Base-by-base conservation (phyloP, 108 stramenopile species). In the Pseudonitzschia multistriata region DNA sequence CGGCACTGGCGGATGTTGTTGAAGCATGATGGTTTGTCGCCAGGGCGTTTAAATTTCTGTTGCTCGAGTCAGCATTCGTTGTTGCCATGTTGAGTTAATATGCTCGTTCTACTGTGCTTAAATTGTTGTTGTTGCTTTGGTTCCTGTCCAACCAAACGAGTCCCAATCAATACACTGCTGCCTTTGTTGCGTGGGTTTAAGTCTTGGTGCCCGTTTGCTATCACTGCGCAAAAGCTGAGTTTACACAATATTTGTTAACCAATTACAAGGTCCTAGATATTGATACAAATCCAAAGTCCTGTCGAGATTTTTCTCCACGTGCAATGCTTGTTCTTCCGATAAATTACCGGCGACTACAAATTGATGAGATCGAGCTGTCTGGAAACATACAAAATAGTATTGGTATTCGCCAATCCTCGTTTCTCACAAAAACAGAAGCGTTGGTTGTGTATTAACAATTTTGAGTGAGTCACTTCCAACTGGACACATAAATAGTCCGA, bases 1-100 rank as follows among this genome's bases (percentile, higher is more conserved):
- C 73, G 17, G 35, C 35, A 14, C n/a, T 19, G 30, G 29, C 25
- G 45, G 68, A 24, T 37, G 36, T 48, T 8, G 40, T 3, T 13
- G 31, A 14, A 48, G 57, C 70, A 33, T 28, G 29, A 35, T 39
- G 35, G 49, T 62, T 72, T n/a, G 62, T 45, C 25, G 50, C 25
- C 25, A 52, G 7, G 21, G 50, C 22, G 34, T 59, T 59, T 21
- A n/a, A 35, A 14, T n/a, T 59, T 30, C 29, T 55, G 29, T 55
- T 55, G 54, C 54, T 55, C 14, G 29, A 13, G 6, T 25, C 31
- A 33, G 33, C 29, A 30, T 59, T 59, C 28, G 57, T 59, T 59
- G 57, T 59, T 21, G 57, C 57, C 57, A 59, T 59, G 6, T 35
- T 59, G 34, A 45, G 17, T 45, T 45, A 45, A 13, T 45, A 17